Evolutionary conservation across 495 filamentous ascomycete genomes (phyloP).

Genomic region (Talaromyces nanjingensis): DNA sequence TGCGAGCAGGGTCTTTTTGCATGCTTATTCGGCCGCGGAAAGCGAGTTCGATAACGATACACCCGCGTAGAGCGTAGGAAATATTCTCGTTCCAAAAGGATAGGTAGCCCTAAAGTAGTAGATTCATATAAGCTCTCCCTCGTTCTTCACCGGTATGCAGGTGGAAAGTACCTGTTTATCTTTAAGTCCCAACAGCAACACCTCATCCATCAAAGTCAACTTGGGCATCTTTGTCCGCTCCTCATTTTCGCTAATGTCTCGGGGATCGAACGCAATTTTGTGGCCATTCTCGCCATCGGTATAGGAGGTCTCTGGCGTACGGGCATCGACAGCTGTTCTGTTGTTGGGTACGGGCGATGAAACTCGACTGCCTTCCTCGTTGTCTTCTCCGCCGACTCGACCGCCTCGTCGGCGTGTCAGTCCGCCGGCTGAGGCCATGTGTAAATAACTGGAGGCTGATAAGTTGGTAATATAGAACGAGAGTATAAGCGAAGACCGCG

Average conservation of each 20-base stretch:
- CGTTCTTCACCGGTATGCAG: conserved; percentile 6
- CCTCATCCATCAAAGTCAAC: conserved; percentile 97
- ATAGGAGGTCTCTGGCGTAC: conserved; percentile 81
- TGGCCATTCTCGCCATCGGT: conserved; percentile 92
- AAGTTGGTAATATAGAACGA: conserved; percentile 76
- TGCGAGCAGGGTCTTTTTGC: conserved; percentile 91
- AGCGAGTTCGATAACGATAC: conserved; percentile 94
- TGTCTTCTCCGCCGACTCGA: conserved; percentile 47
- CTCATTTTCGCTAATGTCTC: conserved; percentile 94
- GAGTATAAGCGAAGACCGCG: conserved; percentile 38
- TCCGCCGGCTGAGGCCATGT: conserved; percentile 63
- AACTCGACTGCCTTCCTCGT: conserved; percentile 61
- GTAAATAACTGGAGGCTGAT: conserved; percentile 14
- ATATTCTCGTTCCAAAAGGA: conserved; percentile 99
- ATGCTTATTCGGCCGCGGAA: conserved; percentile 95
- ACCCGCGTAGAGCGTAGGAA: conserved; percentile 92
- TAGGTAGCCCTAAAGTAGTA: conserved; percentile 69
- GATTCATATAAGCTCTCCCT: neutral
- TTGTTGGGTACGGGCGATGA: conserved; percentile 60
- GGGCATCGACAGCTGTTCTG: conserved; percentile 52
- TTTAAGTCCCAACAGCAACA: conserved; percentile 88
- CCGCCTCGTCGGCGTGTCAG: conserved; percentile 69
- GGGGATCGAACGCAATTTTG: conserved; percentile 95
- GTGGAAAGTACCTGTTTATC: conserved; percentile 78
- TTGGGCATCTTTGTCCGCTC: conserved; percentile 98